Base-by-base conservation (phyloP, 805 yeast species). In the Peterozyma toletana region DNA sequence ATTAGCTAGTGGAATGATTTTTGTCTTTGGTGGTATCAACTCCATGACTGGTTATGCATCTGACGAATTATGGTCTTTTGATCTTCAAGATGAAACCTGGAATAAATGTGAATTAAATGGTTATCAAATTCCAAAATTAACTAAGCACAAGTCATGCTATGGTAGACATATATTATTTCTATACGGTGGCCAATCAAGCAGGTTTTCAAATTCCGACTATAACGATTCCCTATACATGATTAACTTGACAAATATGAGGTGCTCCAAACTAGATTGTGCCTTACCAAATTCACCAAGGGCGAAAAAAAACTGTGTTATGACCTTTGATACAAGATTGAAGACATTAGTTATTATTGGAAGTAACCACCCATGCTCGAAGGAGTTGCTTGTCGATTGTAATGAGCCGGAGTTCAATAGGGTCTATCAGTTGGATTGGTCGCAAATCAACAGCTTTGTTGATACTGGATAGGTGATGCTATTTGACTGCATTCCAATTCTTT, bases 381-480 rank as follows among this genome's bases (percentile, higher is more conserved):
- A 41, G 31, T 30, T 35, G 31, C 27, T 42, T 2, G 37, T 33
- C 14, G 41, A 42, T 42, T 37, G 45, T 42, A 42, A 42, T 38
- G 45, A 42, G 29, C 35, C 35, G 11, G 35, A 13, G 13, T 42
- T 34, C 30, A 35, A 34, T 10, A 15, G 14, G 15, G 41, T 42
- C 9, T 42, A 42, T 30, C 42, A 42, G 31, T 30, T 42, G 38
- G 14, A 35, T 29, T 38, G 33, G 35, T n/a, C n/a, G 3, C 16
- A 13, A 11, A 17, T 42, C 31, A 15, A 5, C 11, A 37, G 21
- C n/a, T 42, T 39, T 18, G 42, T 27, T 21, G 27, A 21, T 21
- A 7, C 7, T 21, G 27, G 27, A 21, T 21, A 21, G 7, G 7
- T 21, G 7, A 21, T 4, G 27, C 27, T 7, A n/a, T n/a, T n/a